Conservation (phyloP, 345 rosid genomes). For the Durio zibethinus region DNA sequence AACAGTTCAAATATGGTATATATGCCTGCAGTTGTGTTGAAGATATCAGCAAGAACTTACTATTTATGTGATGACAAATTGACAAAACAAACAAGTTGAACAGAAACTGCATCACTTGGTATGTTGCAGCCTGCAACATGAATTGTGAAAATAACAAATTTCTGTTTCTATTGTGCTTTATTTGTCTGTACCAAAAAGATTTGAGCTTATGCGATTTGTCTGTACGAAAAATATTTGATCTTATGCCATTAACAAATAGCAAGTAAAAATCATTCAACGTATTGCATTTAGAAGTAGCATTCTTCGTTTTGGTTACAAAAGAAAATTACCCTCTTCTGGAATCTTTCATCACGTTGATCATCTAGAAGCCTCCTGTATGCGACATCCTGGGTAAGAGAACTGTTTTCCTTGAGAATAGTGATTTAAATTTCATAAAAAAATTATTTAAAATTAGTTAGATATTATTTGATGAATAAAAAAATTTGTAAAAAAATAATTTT, state of each 20-base stretch:
- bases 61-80: no score
- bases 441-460: no score
- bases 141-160: background rate
- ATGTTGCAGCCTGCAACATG: background rate
- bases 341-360: background rate
- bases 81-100: background rate
- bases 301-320: background rate
- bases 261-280: background rate
- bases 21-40: no score
- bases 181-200: background rate
- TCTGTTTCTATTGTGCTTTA: background rate
- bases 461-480: no score
- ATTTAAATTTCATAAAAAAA: no score
- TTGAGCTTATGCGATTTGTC: no score
- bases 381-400: background rate
- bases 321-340: background rate
- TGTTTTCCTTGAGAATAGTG: no score
- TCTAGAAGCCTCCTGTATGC: background rate
- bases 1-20: background rate
- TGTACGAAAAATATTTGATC: background rate
- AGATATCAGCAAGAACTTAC: background rate
- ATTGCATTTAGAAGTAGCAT: background rate
- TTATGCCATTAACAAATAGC: background rate
- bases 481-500: no score
- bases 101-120: background rate